Percentiles rank a stretch among this genome's conserved stretches.
Conservation (phyloP, 768 basidiomycete genomes). For the Podaxis sp. region DNA sequence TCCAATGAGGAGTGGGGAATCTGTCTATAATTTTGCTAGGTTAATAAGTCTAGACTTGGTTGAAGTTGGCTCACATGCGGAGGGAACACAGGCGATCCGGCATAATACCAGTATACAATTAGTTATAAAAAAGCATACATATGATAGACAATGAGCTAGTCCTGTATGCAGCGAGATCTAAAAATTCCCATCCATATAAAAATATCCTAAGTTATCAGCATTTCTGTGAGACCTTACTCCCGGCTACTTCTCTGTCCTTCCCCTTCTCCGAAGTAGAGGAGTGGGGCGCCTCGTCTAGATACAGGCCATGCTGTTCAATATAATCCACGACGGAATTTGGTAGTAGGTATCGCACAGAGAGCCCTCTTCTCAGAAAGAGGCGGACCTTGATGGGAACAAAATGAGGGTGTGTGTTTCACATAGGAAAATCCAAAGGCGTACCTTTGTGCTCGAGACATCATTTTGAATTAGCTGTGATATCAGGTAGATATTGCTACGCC, state of each 20-base stretch:
- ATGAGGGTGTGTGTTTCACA: neutral
- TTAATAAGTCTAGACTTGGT: neutral
- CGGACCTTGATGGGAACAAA: constrained; percentile 43
- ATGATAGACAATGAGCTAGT: constrained; percentile 5
- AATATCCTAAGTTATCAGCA: constrained; percentile 10
- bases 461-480: constrained; percentile 96
- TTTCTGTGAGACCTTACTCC: constrained; percentile 23
- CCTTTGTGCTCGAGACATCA: constrained; percentile 96
- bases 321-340: constrained; percentile 92
- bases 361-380: constrained; percentile 73
- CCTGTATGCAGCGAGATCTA: neutral
- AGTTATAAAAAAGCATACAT: constrained; percentile 6
- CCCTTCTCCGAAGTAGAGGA: constrained; percentile 30
- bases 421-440: constrained; percentile 22
- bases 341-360: constrained; percentile 86
- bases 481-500: constrained; percentile 85
- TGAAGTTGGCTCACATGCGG: neutral
- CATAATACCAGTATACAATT: neutral
- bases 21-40: neutral
- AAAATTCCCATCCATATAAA: neutral
- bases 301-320: constrained; percentile 82
- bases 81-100: neutral
- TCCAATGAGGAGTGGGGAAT: neutral
- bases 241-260: constrained; percentile 34
- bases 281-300: constrained; percentile 55